These are phyloP conservation scores for Fonsecaea pedrosoi DNA, from an alignment of 2,329 filamentous ascomycete species.

Conservation along the genomic window DNA sequence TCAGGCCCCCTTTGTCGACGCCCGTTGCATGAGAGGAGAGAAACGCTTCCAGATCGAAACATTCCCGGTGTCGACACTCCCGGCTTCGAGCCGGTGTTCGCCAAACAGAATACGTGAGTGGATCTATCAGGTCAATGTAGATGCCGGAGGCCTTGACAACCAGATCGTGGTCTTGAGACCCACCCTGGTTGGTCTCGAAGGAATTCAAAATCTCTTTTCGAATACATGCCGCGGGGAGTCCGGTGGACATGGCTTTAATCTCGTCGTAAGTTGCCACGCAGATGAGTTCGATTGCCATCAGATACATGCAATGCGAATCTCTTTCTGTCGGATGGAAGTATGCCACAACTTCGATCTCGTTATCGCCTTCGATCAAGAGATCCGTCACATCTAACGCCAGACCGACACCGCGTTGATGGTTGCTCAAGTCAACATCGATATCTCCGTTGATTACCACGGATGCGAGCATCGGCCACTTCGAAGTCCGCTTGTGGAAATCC, in stretches of 20 bases:
- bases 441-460: conserved; percentile 72
- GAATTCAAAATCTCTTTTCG: conserved; percentile 60
- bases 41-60: conserved; percentile 87
- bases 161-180: conserved; percentile 67
- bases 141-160: conserved; percentile 65
- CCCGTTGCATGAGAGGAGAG: conserved; percentile 66
- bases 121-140: conserved; percentile 69
- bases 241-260: conserved; percentile 50
- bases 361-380: conserved; percentile 64
- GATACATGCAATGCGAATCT: conserved; percentile 49
- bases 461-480: conserved; percentile 73
- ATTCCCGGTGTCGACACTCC: conserved; percentile 78
- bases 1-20: conserved; percentile 43
- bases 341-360: conserved; percentile 64
- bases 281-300: conserved; percentile 74
- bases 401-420: conserved; percentile 71
- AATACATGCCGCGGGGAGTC: conserved; percentile 58
- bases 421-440: conserved; percentile 58
- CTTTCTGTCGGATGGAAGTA: conserved; percentile 48
- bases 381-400: conserved; percentile 75
- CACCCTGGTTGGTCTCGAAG: conserved; percentile 44
- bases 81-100: conserved; percentile 73
- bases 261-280: conserved; percentile 56
- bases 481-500: conserved; percentile 59
- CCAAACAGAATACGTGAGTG: conserved; percentile 70